Percentiles rank a stretch among this genome's conserved stretches.
Evolutionary conservation across 2,329 filamentous ascomycete genomes (phyloP).

Genomic region (Lizonia empirigonia): DNA sequence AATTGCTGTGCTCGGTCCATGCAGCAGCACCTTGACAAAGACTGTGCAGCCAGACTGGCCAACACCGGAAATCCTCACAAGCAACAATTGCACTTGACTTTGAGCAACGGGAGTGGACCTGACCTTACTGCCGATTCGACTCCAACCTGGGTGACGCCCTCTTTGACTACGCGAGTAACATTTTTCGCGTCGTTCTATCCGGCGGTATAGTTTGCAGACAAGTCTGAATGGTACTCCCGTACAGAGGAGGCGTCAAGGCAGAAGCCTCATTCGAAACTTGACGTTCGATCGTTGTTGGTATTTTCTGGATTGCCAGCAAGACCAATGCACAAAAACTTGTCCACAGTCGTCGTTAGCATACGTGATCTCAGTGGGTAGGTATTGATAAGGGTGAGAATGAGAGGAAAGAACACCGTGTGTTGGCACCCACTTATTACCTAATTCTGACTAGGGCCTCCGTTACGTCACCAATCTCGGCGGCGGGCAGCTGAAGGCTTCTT

Average conservation of each 20-base stretch:
- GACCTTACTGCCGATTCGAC: no score
- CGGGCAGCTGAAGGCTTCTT: slow-evolving; percentile 14
- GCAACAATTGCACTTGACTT: no score
- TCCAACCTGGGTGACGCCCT: no score
- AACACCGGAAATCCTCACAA: no score
- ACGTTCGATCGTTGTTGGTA: background rate
- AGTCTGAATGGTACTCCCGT: background rate
- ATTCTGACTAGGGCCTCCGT: slow-evolving; percentile 4
- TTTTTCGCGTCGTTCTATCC: no score
- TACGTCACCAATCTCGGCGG: slow-evolving; percentile 15
- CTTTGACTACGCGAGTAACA: no score
- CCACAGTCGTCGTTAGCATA: background rate
- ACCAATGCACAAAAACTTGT: background rate
- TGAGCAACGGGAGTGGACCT: no score
- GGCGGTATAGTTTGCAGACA: background rate
- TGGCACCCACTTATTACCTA: background rate
- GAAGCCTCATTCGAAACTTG: background rate
- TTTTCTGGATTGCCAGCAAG: background rate
- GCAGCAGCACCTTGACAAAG: no score
- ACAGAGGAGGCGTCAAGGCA: background rate
- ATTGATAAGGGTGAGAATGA: slow-evolving; percentile 4
- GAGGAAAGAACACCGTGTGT: slow-evolving; percentile 4
- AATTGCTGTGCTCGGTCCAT: background rate
- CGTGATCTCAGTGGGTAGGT: background rate
- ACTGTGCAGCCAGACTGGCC: no score